phyloP scores from a whole-genome alignment of 169 alveolate species.

The Amoebophrya sp. region DNA sequence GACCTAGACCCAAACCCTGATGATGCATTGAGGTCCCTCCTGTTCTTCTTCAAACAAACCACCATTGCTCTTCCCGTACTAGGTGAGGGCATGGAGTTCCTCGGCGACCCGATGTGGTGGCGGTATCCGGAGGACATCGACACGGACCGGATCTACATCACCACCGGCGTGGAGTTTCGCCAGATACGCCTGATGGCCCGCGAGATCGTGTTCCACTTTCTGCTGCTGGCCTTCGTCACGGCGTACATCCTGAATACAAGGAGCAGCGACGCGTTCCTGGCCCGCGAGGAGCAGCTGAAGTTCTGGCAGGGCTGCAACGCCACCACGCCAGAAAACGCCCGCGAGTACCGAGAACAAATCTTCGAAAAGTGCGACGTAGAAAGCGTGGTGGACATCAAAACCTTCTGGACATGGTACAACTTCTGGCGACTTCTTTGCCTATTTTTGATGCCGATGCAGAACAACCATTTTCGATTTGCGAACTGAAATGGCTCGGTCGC shows the following conservation, averaged over 20 bases:
- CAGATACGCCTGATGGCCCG: background rate
- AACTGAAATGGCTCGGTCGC: too few species aligned
- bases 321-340: background rate
- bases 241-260: background rate
- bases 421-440: too few species aligned
- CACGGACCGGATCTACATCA: background rate
- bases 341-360: background rate
- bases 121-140: background rate
- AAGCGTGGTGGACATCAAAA: background rate
- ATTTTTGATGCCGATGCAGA: too few species aligned
- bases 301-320: background rate
- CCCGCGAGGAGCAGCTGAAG: background rate
- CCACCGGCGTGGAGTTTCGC: background rate
- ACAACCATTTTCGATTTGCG: too few species aligned
- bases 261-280: background rate
- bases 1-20: too few species aligned
- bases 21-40: too few species aligned
- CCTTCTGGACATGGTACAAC: background rate
- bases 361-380: background rate
- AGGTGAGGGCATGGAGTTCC: background rate
- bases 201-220: background rate
- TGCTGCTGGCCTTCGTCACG: background rate
- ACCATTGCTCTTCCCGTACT: too few species aligned
- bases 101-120: constrained; percentile 3
- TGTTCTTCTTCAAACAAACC: too few species aligned